phyloP scores from a whole-genome alignment of 306 rosid species.

The Castanospermum australe region DNA sequence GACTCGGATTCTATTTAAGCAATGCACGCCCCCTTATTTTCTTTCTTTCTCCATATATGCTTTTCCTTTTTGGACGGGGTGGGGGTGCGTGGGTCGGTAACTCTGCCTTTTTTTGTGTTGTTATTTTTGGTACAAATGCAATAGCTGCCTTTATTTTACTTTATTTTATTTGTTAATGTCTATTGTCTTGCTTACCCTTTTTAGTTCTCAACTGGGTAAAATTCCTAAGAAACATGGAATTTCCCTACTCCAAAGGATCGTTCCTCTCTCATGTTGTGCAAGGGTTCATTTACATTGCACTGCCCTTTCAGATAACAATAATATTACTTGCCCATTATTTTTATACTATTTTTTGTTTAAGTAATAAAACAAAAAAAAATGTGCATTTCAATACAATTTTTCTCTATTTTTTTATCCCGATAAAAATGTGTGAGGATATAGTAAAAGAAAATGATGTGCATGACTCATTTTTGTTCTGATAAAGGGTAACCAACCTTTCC shows the following conservation, averaged over 20 bases:
- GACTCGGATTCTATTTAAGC: conserved; percentile 18
- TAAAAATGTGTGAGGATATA: too few relatives aligned
- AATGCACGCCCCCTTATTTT: conserved; percentile 18
- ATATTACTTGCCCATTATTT: too few relatives aligned
- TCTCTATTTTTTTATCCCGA: too few relatives aligned
- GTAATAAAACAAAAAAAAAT: too few relatives aligned
- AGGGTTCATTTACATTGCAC: background rate
- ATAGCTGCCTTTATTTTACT: background rate
- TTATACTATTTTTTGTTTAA: too few relatives aligned
- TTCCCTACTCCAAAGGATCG: background rate
- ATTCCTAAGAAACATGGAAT: background rate
- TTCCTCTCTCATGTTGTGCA: background rate
- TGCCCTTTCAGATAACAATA: background rate
- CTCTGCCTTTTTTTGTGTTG: background rate
- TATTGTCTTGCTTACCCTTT: background rate
- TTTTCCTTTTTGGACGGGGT: conserved; percentile 8
- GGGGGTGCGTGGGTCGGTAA: background rate
- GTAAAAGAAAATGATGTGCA: too few relatives aligned
- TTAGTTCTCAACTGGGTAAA: background rate
- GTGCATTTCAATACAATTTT: too few relatives aligned
- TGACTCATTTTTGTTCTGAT: too few relatives aligned
- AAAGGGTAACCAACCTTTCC: too few relatives aligned
- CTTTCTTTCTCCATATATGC: background rate
- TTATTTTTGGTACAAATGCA: background rate
- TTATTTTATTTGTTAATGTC: background rate